phyloP scores from a whole-genome alignment of 495 filamentous ascomycete species.

The Darksidea phi region DNA sequence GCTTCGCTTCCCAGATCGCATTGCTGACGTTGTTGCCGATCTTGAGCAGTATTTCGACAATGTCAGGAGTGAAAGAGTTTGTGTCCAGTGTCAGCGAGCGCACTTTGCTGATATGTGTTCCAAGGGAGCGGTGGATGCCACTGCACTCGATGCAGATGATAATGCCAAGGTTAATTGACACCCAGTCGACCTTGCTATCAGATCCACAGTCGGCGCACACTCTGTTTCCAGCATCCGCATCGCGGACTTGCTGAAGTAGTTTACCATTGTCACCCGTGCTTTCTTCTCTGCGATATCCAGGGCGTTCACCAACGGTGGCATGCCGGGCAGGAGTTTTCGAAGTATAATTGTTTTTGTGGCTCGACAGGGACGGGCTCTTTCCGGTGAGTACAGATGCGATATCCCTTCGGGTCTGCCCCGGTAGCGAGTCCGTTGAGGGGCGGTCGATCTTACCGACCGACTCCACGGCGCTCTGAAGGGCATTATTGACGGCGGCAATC shows the following conservation, averaged over 20 bases:
- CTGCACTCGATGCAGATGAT: constrained; percentile 98
- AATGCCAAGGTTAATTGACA: constrained; percentile 95
- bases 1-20: constrained; percentile 89
- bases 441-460: constrained; percentile 58
- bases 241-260: constrained; percentile 80
- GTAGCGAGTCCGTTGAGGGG: constrained; percentile 44
- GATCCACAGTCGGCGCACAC: constrained; percentile 96
- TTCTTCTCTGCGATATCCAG: constrained; percentile 63
- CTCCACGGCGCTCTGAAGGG: constrained; percentile 92
- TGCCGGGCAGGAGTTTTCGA: constrained; percentile 67
- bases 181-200: constrained; percentile 92
- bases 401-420: constrained; percentile 63
- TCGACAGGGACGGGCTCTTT: constrained; percentile 77
- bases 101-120: constrained; percentile 97
- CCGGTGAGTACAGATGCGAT: constrained; percentile 90
- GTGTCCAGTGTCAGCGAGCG: constrained; percentile 94
- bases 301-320: constrained; percentile 85
- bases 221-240: constrained; percentile 88
- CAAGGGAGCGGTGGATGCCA: constrained; percentile 93
- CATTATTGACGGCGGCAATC: constrained; percentile 97
- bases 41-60: constrained; percentile 88
- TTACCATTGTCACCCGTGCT: constrained; percentile 78
- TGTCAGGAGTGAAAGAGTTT: constrained; percentile 91
- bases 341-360: constrained; percentile 55
- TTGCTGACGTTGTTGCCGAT: constrained; percentile 94